Evolutionary conservation across 1,284 basidiomycete genomes (phyloP).

Genomic region (Prillingera fragicola): DNA sequence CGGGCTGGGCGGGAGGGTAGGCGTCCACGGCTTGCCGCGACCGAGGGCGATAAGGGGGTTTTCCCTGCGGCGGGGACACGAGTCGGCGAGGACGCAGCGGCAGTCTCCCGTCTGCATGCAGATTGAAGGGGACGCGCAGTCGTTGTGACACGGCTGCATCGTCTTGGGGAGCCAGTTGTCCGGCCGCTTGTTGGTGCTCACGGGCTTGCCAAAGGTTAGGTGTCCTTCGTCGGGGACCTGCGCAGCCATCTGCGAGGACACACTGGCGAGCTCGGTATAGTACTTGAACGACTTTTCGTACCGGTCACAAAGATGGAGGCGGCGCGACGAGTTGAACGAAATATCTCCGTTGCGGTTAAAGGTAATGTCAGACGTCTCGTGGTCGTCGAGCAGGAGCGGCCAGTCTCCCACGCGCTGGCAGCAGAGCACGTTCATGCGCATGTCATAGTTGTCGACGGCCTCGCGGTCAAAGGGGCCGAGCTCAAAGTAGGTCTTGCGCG

Average conservation of each 20-base stretch:
- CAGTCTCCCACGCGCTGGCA: slow-evolving; percentile 43
- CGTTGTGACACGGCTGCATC: slow-evolving; percentile 46
- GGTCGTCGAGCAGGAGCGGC: slow-evolving; percentile 47
- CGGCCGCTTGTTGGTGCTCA: slow-evolving; percentile 9
- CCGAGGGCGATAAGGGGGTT: slow-evolving; percentile 32
- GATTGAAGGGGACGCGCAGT: slow-evolving; percentile 43
- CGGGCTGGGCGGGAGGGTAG: slow-evolving; percentile 7
- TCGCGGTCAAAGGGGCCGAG: slow-evolving; percentile 21
- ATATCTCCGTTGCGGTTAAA: slow-evolving; percentile 43
- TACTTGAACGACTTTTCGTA: slow-evolving; percentile 29
- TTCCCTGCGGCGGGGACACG: slow-evolving; percentile 32
- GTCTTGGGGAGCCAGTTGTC: slow-evolving; percentile 40
- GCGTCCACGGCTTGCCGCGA: slow-evolving; percentile 5
- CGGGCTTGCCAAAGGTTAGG: background rate
- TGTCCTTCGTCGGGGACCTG: background rate
- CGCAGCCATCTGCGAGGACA: slow-evolving; percentile 2
- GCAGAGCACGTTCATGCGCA: slow-evolving; percentile 44
- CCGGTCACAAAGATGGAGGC: slow-evolving; percentile 34
- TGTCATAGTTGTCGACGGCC: slow-evolving; percentile 23
- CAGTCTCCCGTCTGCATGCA: slow-evolving; percentile 48
- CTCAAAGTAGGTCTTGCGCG: slow-evolving; percentile 6
- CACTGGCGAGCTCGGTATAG: slow-evolving; percentile 12
- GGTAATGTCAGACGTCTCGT: slow-evolving; percentile 41
- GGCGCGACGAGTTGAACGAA: slow-evolving; percentile 41
- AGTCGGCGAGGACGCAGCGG: slow-evolving; percentile 44